Evolutionary conservation across 441 rosid genomes (phyloP).

Genomic region (Bocquillonia castaneifolia): DNA sequence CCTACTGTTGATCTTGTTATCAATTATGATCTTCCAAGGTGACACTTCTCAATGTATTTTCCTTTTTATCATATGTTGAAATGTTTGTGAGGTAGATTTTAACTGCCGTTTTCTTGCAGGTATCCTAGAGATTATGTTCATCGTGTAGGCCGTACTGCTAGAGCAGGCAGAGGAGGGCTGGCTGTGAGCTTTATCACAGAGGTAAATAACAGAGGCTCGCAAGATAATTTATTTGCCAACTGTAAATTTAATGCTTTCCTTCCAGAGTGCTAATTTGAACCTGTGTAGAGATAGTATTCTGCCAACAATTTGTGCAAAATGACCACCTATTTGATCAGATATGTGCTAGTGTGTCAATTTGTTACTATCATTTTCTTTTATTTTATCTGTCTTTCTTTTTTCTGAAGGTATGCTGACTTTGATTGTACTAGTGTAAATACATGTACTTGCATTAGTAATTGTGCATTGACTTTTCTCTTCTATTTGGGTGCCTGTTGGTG

Average conservation of each 20-base stretch:
- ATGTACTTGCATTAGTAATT: background rate
- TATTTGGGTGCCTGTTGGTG: background rate
- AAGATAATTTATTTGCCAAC: background rate
- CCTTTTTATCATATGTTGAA: background rate
- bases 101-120: conserved; percentile 35
- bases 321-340: no score
- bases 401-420: background rate
- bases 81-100: conserved; percentile 6
- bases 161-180: conserved; percentile 93
- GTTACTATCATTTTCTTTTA: background rate
- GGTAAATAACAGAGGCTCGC: conserved; percentile 36
- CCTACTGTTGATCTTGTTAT: conserved; percentile 92
- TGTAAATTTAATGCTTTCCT: background rate
- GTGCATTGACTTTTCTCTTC: background rate
- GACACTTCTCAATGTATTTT: conserved; percentile 5
- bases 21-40: conserved; percentile 95
- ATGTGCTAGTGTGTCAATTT: no score
- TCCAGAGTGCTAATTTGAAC: background rate
- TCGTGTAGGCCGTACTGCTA: conserved; percentile 97
- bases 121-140: conserved; percentile 88
- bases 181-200: conserved; percentile 76
- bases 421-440: background rate
- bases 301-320: no score
- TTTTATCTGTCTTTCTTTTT: background rate
- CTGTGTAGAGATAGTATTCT: background rate